These are phyloP conservation scores for Nigrograna mackinnonii DNA, from an alignment of 2,329 filamentous ascomycete genomes.

Conservation along the genomic window DNA sequence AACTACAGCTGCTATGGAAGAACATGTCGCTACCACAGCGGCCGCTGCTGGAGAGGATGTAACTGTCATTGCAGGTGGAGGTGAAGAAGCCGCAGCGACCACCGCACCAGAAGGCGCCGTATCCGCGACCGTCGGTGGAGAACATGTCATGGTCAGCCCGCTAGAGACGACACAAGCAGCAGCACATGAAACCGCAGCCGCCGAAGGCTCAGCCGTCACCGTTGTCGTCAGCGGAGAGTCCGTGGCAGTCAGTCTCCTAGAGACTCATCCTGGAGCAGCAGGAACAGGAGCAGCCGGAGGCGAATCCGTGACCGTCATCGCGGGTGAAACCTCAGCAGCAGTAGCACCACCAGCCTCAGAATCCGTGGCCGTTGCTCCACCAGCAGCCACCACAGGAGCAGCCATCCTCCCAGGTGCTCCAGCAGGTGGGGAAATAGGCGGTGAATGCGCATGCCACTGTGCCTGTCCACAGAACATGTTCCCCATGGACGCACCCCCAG, in stretches of 20 bases:
- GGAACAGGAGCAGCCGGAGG: no score
- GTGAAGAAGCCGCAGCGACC: constrained; percentile 1
- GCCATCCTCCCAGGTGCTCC: constrained; percentile 16
- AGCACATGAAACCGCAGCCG: no score
- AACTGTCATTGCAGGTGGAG: neutral
- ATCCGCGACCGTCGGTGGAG: no score
- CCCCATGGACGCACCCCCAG: constrained; percentile 30
- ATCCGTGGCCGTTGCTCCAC: constrained; percentile 18
- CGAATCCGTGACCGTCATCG: constrained; percentile 2
- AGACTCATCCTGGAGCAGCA: no score
- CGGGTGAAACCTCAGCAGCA: constrained; percentile 7
- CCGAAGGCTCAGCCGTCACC: no score
- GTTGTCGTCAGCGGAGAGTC: no score
- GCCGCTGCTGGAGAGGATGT: no score
- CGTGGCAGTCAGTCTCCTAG: no score
- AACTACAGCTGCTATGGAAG: no score
- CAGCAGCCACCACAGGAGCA: constrained; percentile 21
- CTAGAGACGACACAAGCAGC: no score
- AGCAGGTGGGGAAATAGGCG: neutral
- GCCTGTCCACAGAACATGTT: constrained; percentile 31
- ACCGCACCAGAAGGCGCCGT: neutral
- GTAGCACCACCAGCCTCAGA: constrained; percentile 13
- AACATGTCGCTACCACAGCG: no score
- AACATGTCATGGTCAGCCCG: no score
- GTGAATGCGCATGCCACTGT: constrained; percentile 33